phyloP scores from a whole-genome alignment of 768 basidiomycete genomes.

The Rhizopogon roseolus region DNA sequence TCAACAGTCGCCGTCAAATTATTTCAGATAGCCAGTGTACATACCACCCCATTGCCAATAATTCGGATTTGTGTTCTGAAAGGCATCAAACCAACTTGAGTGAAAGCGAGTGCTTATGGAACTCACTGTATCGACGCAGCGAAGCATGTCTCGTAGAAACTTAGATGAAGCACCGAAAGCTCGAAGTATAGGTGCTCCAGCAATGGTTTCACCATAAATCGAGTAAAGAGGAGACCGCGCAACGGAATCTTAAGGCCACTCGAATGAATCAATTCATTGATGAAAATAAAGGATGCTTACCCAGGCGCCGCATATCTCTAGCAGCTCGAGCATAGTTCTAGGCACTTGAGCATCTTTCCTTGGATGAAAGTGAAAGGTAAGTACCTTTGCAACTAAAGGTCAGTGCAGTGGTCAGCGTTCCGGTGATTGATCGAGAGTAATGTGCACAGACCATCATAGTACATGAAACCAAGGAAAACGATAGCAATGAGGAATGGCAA shows the following conservation, averaged over 20 bases:
- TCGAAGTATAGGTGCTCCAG: slow-evolving; percentile 52
- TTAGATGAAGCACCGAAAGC: slow-evolving; percentile 88
- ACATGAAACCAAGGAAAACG: slow-evolving; percentile 50
- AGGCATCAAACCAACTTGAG: background rate
- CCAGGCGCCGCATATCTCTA: slow-evolving; percentile 77
- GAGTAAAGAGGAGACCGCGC: slow-evolving; percentile 45
- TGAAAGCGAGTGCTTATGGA: slow-evolving; percentile 1
- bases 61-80: slow-evolving; percentile 61
- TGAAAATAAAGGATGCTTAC: slow-evolving; percentile 30
- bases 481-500: slow-evolving; percentile 64
- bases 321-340: slow-evolving; percentile 72
- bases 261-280: background rate
- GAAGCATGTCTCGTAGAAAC: slow-evolving; percentile 79
- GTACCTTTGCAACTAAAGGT: slow-evolving; percentile 32
- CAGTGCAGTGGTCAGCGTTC: slow-evolving; percentile 4
- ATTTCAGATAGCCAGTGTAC: slow-evolving; percentile 7
- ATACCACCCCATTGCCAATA: slow-evolving; percentile 91
- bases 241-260: slow-evolving; percentile 34
- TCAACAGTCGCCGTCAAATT: slow-evolving; percentile 4
- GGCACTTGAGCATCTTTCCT: slow-evolving; percentile 25
- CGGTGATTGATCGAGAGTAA: background rate
- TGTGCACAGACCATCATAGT: slow-evolving; percentile 58
- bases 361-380: background rate
- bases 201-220: slow-evolving; percentile 47
- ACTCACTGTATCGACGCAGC: slow-evolving; percentile 74